These are phyloP conservation scores for Clonostachys sp. DNA, from an alignment of 2,329 filamentous ascomycete genomes.

Conservation along the genomic window DNA sequence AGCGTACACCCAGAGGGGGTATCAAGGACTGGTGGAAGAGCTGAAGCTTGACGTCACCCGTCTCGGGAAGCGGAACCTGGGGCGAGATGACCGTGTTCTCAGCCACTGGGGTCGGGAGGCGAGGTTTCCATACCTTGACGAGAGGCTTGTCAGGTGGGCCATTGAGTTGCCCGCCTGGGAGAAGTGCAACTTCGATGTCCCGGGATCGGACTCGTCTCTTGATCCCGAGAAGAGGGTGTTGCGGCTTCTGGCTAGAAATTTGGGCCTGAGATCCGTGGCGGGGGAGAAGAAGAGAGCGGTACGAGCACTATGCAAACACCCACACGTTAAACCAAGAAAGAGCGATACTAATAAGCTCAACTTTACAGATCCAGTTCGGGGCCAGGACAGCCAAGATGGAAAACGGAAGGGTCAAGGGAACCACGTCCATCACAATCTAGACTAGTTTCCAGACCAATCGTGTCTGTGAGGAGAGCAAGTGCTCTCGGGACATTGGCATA, in stretches of 20 bases:
- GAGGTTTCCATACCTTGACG: slow-evolving; percentile 87
- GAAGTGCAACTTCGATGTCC: slow-evolving; percentile 80
- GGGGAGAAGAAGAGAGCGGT: slow-evolving; percentile 91
- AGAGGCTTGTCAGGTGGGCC: slow-evolving; percentile 78
- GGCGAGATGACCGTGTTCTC: slow-evolving; percentile 87
- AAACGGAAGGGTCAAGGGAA: slow-evolving; percentile 63
- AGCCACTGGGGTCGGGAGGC: slow-evolving; percentile 86
- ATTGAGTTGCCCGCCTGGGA: slow-evolving; percentile 70
- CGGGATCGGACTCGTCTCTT: slow-evolving; percentile 30
- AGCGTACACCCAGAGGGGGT: slow-evolving; percentile 68
- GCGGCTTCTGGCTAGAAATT: slow-evolving; percentile 67
- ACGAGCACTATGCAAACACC: slow-evolving; percentile 23
- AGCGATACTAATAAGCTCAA: background rate
- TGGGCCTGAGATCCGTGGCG: slow-evolving; percentile 69
- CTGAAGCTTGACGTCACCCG: slow-evolving; percentile 80
- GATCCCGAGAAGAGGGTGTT: slow-evolving; percentile 81
- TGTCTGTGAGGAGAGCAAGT: slow-evolving; percentile 8
- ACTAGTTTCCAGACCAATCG: too few relatives aligned
- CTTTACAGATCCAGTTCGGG: slow-evolving; percentile 70
- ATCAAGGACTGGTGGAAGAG: slow-evolving; percentile 71
- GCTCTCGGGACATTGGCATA: slow-evolving; percentile 2
- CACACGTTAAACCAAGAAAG: background rate
- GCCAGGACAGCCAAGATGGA: slow-evolving; percentile 82
- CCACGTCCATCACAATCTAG: slow-evolving; percentile 41
- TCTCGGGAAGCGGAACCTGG: slow-evolving; percentile 89